Conservation (phyloP, 495 filamentous ascomycete species). For the Daldinia concentrica region DNA sequence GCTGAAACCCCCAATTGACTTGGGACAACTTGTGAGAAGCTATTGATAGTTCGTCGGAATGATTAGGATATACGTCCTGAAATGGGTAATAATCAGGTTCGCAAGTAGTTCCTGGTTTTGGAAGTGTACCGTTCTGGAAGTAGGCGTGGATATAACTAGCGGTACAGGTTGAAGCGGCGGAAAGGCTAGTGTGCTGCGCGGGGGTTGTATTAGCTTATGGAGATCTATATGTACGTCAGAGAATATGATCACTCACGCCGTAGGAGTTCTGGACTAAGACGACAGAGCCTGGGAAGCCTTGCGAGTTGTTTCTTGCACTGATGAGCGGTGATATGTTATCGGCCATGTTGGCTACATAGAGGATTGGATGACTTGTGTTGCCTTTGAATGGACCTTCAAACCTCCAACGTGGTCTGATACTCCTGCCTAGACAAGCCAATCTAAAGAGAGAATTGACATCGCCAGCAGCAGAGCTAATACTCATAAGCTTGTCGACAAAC, state of each 20-base stretch:
- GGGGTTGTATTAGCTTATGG: background rate
- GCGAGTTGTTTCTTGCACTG: slow-evolving; percentile 60
- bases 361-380: slow-evolving; percentile 63
- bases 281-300: slow-evolving; percentile 60
- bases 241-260: slow-evolving; percentile 46
- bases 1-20: slow-evolving; percentile 17
- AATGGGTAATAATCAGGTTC: slow-evolving; percentile 46
- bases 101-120: slow-evolving; percentile 44
- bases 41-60: slow-evolving; percentile 17
- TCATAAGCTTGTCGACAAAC: slow-evolving; percentile 56
- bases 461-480: slow-evolving; percentile 61
- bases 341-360: slow-evolving; percentile 64
- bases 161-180: slow-evolving; percentile 49
- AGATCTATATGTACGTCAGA: background rate
- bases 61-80: slow-evolving; percentile 9
- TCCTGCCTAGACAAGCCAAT: slow-evolving; percentile 67
- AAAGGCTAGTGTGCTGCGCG: slow-evolving; percentile 49
- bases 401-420: slow-evolving; percentile 65
- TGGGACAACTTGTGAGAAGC: slow-evolving; percentile 31
- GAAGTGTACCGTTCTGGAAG: slow-evolving; percentile 50
- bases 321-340: slow-evolving; percentile 66
- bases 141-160: slow-evolving; percentile 47
- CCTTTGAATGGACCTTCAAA: slow-evolving; percentile 57
- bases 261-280: slow-evolving; percentile 65
- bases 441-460: slow-evolving; percentile 67